These are phyloP conservation scores for Platanthera zijinensis DNA, from an alignment of 106 monocot genomes.

Conservation along the genomic window DNA sequence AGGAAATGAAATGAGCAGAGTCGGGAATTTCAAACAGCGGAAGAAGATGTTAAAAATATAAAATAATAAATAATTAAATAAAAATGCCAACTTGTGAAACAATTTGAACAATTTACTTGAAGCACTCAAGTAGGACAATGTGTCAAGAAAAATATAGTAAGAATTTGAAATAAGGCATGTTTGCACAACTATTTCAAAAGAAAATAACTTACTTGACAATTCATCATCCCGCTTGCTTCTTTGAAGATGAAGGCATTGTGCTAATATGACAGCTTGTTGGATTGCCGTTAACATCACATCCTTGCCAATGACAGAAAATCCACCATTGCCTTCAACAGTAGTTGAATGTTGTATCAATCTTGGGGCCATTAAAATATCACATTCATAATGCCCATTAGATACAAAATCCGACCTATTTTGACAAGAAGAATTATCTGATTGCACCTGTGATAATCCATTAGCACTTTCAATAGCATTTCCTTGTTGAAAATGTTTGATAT, in stretches of 20 bases:
- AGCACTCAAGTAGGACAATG: too few relatives aligned
- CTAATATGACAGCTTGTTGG: conserved; percentile 84
- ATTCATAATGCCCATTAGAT: conserved; percentile 25
- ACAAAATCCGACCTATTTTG: conserved; percentile 14
- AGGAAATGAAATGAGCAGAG: too few relatives aligned
- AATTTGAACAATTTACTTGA: too few relatives aligned
- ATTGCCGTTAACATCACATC: conserved; percentile 29
- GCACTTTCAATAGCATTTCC: conserved; percentile 8
- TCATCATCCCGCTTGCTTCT: conserved; percentile 83
- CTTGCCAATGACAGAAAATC: conserved; percentile 7
- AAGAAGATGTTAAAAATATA: too few relatives aligned
- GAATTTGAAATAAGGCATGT: not conserved
- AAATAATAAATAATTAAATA: too few relatives aligned
- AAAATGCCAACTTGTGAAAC: too few relatives aligned
- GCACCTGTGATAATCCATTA: conserved; percentile 12
- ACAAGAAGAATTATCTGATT: conserved; percentile 1
- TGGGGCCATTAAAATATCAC: conserved; percentile 72
- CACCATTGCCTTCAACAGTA: conserved; percentile 14
- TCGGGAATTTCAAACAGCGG: too few relatives aligned
- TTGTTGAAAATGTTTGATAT: conserved; percentile 36
- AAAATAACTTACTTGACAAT: conserved; percentile 59
- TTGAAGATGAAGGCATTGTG: conserved; percentile 63
- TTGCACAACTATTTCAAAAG: not conserved
- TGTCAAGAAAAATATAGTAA: not conserved
- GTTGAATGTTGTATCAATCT: conserved; percentile 47